Evolutionary conservation across 2,329 filamentous ascomycete species (phyloP).

Genomic region (Alternaria gansuensis): DNA sequence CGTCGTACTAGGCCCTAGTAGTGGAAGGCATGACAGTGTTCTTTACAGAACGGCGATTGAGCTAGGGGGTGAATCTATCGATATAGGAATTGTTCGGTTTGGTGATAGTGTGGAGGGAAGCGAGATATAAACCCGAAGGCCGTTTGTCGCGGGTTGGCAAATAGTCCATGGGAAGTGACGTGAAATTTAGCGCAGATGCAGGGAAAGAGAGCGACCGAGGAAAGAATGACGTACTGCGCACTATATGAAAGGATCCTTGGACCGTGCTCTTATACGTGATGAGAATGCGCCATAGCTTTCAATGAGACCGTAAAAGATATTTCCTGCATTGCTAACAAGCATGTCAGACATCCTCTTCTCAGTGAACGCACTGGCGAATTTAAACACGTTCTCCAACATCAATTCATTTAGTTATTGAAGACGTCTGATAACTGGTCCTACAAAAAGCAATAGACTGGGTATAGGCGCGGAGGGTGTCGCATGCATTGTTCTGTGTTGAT

Average conservation of each 20-base stretch:
- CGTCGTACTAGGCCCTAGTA: too few species aligned
- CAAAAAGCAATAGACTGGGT: not conserved
- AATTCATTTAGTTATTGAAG: not conserved
- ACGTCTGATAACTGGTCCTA: not conserved
- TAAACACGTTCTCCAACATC: not conserved
- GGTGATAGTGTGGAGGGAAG: too few species aligned
- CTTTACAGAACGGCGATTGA: too few species aligned
- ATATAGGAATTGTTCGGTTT: too few species aligned
- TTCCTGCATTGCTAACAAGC: not conserved
- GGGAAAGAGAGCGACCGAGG: too few species aligned
- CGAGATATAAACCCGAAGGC: too few species aligned
- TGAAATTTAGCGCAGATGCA: too few species aligned
- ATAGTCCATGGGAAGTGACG: too few species aligned
- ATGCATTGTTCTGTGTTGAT: not conserved
- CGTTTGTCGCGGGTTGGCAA: too few species aligned
- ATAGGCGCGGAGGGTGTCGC: not conserved
- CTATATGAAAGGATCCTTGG: not conserved
- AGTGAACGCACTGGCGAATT: not conserved
- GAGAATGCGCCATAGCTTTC: not conserved
- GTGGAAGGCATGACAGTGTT: too few species aligned
- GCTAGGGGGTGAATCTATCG: too few species aligned
- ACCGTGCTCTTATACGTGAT: not conserved
- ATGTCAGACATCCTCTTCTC: not conserved
- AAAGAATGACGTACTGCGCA: not conserved
- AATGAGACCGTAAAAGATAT: not conserved